Percentiles rank a stretch among this genome's conserved stretches.
phyloP scores from a whole-genome alignment of 140 eudicot species.

The Cichorium intybus region DNA sequence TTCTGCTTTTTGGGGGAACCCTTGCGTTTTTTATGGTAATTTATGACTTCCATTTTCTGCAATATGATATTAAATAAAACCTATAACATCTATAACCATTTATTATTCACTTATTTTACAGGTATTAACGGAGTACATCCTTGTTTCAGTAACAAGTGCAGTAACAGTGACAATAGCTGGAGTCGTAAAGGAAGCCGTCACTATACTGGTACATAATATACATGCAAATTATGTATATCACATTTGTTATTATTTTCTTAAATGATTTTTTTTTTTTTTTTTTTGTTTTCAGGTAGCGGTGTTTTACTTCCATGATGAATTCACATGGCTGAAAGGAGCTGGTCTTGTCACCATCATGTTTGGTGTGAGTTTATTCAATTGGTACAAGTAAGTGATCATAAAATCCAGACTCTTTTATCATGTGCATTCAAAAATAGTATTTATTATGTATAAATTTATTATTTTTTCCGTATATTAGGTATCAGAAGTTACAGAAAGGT shows the following conservation, averaged over 20 bases:
- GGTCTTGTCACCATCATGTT: slow-evolving; percentile 79
- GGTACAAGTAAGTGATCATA: slow-evolving; percentile 85
- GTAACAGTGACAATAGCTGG: slow-evolving; percentile 97
- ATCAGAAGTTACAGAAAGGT: slow-evolving; percentile 68
- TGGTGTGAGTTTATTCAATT: slow-evolving; percentile 91
- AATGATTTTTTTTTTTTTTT: not conserved
- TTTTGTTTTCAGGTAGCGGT: slow-evolving; percentile 78
- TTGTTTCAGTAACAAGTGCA: slow-evolving; percentile 94
- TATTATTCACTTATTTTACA: slow-evolving; percentile 27
- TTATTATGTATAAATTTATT: not conserved
- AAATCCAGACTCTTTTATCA: not conserved
- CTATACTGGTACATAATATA: slow-evolving; percentile 63
- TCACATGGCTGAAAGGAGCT: slow-evolving; percentile 86
- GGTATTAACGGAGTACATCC: slow-evolving; percentile 93
- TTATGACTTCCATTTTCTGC: not conserved
- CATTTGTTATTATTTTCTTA: not conserved
- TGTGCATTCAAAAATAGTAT: not conserved
- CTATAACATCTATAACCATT: not conserved
- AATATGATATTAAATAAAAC: not conserved
- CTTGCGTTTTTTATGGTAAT: slow-evolving; percentile 95
- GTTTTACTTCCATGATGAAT: slow-evolving; percentile 91
- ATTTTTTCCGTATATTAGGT: slow-evolving; percentile 35
- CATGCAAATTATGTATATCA: not conserved
- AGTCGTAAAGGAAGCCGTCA: slow-evolving; percentile 96
- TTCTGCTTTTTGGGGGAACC: slow-evolving; percentile 91